Percentiles rank a stretch among this genome's conserved stretches.
These are phyloP conservation scores for Penicillium dipodomyicola DNA, from an alignment of 495 filamentous ascomycete species.

Conservation along the genomic window DNA sequence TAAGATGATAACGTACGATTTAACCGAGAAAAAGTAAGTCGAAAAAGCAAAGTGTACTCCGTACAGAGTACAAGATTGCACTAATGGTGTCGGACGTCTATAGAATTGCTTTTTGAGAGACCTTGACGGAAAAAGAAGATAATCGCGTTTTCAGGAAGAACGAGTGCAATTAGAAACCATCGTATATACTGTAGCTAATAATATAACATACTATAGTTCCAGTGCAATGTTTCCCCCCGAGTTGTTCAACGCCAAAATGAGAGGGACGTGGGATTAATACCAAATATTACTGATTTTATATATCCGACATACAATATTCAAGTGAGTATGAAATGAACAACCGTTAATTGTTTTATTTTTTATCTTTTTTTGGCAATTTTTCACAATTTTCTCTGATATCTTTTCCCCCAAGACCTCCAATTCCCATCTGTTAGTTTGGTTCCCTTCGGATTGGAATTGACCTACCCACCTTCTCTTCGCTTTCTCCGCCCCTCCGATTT, in stretches of 20 bases:
- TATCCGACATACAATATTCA: neutral
- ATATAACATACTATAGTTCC: neutral
- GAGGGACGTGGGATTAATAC: neutral
- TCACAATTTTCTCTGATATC: too few relatives aligned
- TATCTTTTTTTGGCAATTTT: too few relatives aligned
- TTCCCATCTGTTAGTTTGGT: neutral
- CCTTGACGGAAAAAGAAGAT: neutral
- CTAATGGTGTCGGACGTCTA: neutral
- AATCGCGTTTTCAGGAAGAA: neutral
- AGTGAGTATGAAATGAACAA: neutral
- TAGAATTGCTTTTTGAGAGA: neutral
- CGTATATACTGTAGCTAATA: constrained; percentile 3
- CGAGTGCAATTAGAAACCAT: constrained; percentile 1
- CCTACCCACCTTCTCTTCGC: constrained; percentile 3
- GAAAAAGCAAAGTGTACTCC: neutral
- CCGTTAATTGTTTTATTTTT: too few relatives aligned
- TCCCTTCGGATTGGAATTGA: neutral
- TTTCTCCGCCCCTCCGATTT: constrained; percentile 21
- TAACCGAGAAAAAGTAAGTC: neutral
- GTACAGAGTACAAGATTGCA: neutral
- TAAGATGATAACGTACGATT: neutral
- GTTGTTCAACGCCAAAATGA: neutral
- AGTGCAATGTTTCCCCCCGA: neutral
- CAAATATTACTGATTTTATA: neutral
- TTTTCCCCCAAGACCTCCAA: neutral